A percentile compares a stretch with the other conserved stretches of the same genome.
These are phyloP conservation scores for Collybia sp. DNA, from an alignment of 768 basidiomycete species.

Conservation along the genomic window DNA sequence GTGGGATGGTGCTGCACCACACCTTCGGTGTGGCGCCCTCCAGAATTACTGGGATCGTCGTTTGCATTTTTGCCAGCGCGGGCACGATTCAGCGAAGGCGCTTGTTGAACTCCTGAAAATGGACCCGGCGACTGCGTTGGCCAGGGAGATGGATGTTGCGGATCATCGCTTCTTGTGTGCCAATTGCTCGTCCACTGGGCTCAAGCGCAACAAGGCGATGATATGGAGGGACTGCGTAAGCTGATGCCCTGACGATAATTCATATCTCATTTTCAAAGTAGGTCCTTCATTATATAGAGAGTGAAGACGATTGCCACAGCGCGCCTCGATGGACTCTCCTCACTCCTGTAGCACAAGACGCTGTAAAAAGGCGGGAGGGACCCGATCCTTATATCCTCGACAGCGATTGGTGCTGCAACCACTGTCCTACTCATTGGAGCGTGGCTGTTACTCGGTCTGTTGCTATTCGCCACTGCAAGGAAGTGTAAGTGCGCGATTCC, in stretches of 20 bases:
- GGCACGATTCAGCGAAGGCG: slow-evolving; percentile 10
- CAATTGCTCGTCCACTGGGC: slow-evolving; percentile 1
- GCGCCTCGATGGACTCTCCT: not conserved
- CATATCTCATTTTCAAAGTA: not conserved
- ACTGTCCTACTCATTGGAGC: not conserved
- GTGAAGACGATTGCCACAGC: not conserved
- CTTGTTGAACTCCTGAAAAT: slow-evolving; percentile 11
- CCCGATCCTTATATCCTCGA: not conserved
- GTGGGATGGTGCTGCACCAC: slow-evolving; percentile 15
- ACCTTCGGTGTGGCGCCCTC: slow-evolving; percentile 13
- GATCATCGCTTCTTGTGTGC: slow-evolving; percentile 7
- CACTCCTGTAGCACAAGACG: not conserved
- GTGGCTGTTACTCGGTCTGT: too few relatives aligned
- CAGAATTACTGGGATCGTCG: slow-evolving; percentile 10
- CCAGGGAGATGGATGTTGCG: slow-evolving; percentile 13
- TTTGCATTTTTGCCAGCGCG: slow-evolving; percentile 11
- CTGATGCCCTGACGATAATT: not conserved
- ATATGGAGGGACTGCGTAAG: not conserved
- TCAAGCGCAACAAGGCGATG: not conserved
- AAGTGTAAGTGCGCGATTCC: too few relatives aligned
- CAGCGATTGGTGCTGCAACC: not conserved
- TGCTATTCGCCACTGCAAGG: too few relatives aligned
- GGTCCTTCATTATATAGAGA: not conserved
- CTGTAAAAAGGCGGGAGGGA: not conserved
- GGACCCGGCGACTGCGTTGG: slow-evolving; percentile 9